Conservation (phyloP, 441 rosid species). For the Viola pubescens region DNA sequence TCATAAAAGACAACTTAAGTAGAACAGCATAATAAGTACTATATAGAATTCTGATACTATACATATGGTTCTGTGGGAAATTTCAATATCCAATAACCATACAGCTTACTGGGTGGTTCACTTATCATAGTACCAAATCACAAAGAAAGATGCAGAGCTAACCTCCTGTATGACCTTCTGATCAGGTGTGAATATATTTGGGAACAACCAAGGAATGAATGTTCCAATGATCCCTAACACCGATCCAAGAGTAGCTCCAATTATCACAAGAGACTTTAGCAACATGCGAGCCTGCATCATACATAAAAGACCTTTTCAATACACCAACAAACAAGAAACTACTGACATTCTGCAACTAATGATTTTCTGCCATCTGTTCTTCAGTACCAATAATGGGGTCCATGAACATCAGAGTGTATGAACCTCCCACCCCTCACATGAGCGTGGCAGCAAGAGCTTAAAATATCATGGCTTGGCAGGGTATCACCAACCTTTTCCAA, state of each 20-base stretch:
- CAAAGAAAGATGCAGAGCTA: constrained; percentile 5
- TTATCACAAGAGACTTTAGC: constrained; percentile 75
- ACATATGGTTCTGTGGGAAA: too few relatives aligned
- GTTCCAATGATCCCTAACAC: constrained; percentile 56
- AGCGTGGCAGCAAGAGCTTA: not conserved
- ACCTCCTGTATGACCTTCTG: constrained; percentile 59
- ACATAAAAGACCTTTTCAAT: constrained; percentile 15
- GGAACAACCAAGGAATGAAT: constrained; percentile 61
- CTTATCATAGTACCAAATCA: too few relatives aligned
- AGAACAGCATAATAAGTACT: too few relatives aligned
- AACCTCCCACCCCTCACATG: too few relatives aligned
- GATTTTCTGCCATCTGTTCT: not conserved
- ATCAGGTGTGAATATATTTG: constrained; percentile 68
- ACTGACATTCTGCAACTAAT: not conserved
- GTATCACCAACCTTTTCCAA: constrained; percentile 46
- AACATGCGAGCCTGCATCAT: constrained; percentile 60
- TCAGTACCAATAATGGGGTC: too few relatives aligned
- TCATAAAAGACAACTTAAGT: too few relatives aligned
- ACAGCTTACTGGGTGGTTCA: not conserved
- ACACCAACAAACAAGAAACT: not conserved
- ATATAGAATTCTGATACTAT: too few relatives aligned
- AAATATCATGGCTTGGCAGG: not conserved
- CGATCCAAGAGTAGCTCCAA: constrained; percentile 64
- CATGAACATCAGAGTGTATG: not conserved
- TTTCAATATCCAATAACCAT: too few relatives aligned